A percentile compares a stretch with the other conserved stretches of the same genome.
These are phyloP conservation scores for Aspergillus homomorphus DNA, from an alignment of 495 filamentous ascomycete species.

Conservation along the genomic window DNA sequence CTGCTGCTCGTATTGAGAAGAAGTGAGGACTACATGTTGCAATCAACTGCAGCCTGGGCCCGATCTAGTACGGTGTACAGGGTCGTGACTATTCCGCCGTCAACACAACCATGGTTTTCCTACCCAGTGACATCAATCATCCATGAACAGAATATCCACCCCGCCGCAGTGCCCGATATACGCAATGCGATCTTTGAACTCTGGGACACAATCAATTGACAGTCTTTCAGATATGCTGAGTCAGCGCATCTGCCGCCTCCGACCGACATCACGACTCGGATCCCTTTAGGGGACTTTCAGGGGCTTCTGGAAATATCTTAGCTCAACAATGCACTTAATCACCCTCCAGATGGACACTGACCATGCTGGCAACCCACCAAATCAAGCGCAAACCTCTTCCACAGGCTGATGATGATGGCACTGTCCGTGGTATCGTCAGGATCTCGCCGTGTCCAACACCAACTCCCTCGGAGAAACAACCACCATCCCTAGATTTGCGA, in stretches of 20 bases:
- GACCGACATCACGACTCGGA: constrained; percentile 2
- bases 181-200: no score
- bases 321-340: not conserved
- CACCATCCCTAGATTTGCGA: not conserved
- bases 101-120: no score
- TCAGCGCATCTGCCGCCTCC: not conserved
- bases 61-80: no score
- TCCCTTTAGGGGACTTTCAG: not conserved
- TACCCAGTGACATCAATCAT: constrained; percentile 16
- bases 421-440: not conserved
- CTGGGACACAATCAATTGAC: no score
- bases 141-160: no score
- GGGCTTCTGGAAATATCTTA: not conserved
- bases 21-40: no score
- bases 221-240: not conserved
- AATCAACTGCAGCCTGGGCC: no score
- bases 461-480: not conserved
- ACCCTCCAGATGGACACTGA: not conserved
- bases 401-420: not conserved
- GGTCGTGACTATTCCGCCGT: no score
- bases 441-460: not conserved
- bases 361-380: not conserved
- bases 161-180: no score
- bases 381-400: constrained; percentile 1
- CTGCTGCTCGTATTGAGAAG: no score